A percentile compares a stretch with the other conserved stretches of the same genome.
Evolutionary conservation across 2,329 filamentous ascomycete genomes (phyloP).

Genomic region (Saccharata proteae): DNA sequence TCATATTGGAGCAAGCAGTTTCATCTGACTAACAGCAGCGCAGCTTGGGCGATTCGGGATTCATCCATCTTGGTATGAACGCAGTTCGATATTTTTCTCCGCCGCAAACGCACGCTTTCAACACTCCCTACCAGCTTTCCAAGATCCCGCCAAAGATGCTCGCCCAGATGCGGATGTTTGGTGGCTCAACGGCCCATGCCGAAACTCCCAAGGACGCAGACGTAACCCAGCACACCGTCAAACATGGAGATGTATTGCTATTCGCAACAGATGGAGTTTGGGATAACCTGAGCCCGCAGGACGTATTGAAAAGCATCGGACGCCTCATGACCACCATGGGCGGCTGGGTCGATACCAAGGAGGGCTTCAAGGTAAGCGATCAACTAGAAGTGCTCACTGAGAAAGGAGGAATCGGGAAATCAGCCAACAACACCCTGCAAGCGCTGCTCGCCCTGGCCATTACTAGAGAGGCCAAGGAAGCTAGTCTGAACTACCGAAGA

Average conservation of each 20-base stretch:
- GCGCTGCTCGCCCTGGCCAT: constrained; percentile 68
- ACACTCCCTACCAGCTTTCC: constrained; percentile 90
- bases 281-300: constrained; percentile 88
- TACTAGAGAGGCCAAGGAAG: constrained; percentile 68
- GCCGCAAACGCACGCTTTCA: constrained; percentile 92
- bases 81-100: constrained; percentile 73
- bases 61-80: constrained; percentile 73
- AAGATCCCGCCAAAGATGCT: constrained; percentile 72
- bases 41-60: constrained; percentile 81
- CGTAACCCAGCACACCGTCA: constrained; percentile 61
- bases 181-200: constrained; percentile 53
- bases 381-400: constrained; percentile 44
- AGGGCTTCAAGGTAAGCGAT: constrained; percentile 44
- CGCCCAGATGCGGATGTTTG: constrained; percentile 70
- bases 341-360: constrained; percentile 56
- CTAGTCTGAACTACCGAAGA: constrained; percentile 66
- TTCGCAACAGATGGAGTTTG: constrained; percentile 92
- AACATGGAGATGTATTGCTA: constrained; percentile 86
- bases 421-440: constrained; percentile 50
- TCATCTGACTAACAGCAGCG: constrained; percentile 9
- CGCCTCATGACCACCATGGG: constrained; percentile 60
- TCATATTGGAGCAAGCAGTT: too few species aligned
- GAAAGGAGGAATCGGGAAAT: constrained; percentile 30
- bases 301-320: constrained; percentile 71
- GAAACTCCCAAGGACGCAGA: constrained; percentile 79